Evolutionary conservation across 2,329 filamentous ascomycete genomes (phyloP).

Genomic region (Didymella segeticola): DNA sequence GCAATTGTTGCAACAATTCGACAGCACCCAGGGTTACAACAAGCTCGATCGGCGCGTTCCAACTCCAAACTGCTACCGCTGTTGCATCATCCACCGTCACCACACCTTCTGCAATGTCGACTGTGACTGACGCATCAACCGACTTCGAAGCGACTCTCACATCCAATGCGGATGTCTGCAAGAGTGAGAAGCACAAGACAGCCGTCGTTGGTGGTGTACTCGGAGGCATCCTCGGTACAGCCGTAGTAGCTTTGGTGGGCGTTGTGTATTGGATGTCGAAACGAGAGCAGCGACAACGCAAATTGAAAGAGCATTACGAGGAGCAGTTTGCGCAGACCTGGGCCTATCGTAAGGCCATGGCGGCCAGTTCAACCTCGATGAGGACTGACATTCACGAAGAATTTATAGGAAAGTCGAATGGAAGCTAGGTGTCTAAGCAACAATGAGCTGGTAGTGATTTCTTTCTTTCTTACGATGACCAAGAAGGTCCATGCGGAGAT

Average conservation of each 20-base stretch:
- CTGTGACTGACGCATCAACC: slow-evolving; percentile 15
- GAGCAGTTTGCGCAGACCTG: slow-evolving; percentile 38
- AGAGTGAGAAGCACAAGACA: slow-evolving; percentile 28
- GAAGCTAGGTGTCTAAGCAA: not conserved
- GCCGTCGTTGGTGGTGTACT: slow-evolving; percentile 35
- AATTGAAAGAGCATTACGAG: slow-evolving; percentile 45
- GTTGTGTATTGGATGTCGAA: slow-evolving; percentile 35
- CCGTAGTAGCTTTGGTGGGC: slow-evolving; percentile 24
- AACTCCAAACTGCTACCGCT: slow-evolving; percentile 22
- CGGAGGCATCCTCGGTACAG: slow-evolving; percentile 32
- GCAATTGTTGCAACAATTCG: slow-evolving; percentile 40
- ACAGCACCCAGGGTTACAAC: slow-evolving; percentile 33
- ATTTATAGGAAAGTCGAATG: not conserved
- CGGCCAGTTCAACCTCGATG: slow-evolving; percentile 17
- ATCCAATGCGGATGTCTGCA: slow-evolving; percentile 18
- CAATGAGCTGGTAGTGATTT: too few species aligned
- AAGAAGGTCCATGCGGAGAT: not conserved
- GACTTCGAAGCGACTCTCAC: slow-evolving; percentile 1
- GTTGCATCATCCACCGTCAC: slow-evolving; percentile 2
- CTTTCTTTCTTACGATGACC: not conserved
- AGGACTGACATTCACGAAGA: slow-evolving; percentile 6
- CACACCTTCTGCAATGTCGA: slow-evolving; percentile 6
- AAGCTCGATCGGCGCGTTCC: slow-evolving; percentile 31
- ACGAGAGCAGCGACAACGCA: slow-evolving; percentile 40
- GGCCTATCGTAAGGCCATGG: slow-evolving; percentile 34